A percentile compares a stretch with the other conserved stretches of the same genome.
Conservation (phyloP, 345 rosid species). For the Orychophragmus violaceus region DNA sequence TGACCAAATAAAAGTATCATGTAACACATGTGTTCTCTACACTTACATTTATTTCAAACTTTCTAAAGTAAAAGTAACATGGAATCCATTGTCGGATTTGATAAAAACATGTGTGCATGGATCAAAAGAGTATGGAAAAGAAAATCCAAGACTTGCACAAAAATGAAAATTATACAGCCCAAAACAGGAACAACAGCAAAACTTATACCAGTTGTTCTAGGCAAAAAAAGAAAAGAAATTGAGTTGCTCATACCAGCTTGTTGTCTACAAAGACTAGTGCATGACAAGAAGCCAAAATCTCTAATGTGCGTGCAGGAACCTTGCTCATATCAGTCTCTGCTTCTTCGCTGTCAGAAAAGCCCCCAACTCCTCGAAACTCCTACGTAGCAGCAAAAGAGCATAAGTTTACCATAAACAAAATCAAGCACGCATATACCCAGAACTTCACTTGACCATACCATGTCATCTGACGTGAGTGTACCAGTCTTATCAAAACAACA, state of each 20-base stretch:
- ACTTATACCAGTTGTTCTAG: not conserved
- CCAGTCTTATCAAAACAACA: conserved; percentile 99
- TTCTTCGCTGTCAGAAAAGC: conserved; percentile 47
- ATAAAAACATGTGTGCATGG: not conserved
- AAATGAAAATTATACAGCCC: not conserved
- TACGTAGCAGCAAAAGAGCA: conserved; percentile 26
- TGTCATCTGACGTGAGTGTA: conserved; percentile 97
- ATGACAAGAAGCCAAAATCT: conserved; percentile 98
- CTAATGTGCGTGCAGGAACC: conserved; percentile 62
- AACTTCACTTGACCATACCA: conserved; percentile 47
- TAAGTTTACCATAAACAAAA: conserved; percentile 2
- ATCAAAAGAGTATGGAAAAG: not conserved
- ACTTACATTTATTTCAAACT: not conserved
- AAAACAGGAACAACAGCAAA: not conserved
- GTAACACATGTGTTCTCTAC: not conserved
- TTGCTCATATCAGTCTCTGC: conserved; percentile 82
- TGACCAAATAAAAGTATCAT: not conserved
- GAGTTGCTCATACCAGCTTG: conserved; percentile 63
- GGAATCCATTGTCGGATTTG: not conserved
- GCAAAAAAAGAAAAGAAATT: not conserved
- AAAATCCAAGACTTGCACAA: not conserved
- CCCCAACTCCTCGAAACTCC: conserved; percentile 93
- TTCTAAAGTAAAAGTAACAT: not conserved
- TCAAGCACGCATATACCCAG: conserved; percentile 2
- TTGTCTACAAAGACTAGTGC: conserved; percentile 96